Evolutionary conservation across 164 flowering plant genomes (phyloP).

Genomic region (grape (Vitis vinifera)): DNA sequence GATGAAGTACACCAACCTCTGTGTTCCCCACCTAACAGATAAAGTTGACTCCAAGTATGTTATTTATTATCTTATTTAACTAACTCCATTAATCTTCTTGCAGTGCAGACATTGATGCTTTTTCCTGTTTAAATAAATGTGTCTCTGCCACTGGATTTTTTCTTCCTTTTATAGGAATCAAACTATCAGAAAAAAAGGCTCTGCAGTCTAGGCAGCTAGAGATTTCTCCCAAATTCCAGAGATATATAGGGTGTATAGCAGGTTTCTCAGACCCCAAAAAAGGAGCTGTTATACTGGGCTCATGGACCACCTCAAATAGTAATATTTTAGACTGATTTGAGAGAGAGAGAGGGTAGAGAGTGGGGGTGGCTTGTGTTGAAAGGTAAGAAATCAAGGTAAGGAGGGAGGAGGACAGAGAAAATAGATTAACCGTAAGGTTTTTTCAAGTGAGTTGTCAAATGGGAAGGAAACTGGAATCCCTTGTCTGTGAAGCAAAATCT

Average conservation of each 20-base stretch:
- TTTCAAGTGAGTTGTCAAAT: slow-evolving; percentile 17
- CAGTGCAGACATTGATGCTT: slow-evolving; percentile 22
- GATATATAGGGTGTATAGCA: slow-evolving; percentile 6
- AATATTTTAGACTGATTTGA: slow-evolving; percentile 10
- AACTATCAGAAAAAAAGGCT: slow-evolving; percentile 11
- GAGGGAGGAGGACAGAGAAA: background rate
- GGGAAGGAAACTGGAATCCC: slow-evolving; percentile 23
- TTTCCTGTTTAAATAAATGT: slow-evolving; percentile 12
- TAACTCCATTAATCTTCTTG: slow-evolving; percentile 22
- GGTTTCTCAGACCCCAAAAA: slow-evolving; percentile 25
- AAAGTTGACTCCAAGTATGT: slow-evolving; percentile 16
- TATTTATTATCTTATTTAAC: slow-evolving; percentile 22
- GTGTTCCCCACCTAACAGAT: slow-evolving; percentile 22
- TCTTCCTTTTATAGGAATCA: slow-evolving; percentile 25
- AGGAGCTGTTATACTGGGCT: slow-evolving; percentile 19
- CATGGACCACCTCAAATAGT: slow-evolving; percentile 11
- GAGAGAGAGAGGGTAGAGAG: slow-evolving; percentile 11
- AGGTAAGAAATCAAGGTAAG: slow-evolving; percentile 8
- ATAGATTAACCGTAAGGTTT: background rate
- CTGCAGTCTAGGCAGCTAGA: slow-evolving; percentile 23
- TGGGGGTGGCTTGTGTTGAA: slow-evolving; percentile 20
- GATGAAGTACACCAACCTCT: slow-evolving; percentile 2
- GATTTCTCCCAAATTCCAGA: slow-evolving; percentile 14
- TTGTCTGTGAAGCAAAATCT: slow-evolving; percentile 37
- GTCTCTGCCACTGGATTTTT: slow-evolving; percentile 14